Evolutionary conservation across 345 rosid species (phyloP), one percentile per base, ranked within the genome.

Genomic region (Theobroma cacao): DNA sequence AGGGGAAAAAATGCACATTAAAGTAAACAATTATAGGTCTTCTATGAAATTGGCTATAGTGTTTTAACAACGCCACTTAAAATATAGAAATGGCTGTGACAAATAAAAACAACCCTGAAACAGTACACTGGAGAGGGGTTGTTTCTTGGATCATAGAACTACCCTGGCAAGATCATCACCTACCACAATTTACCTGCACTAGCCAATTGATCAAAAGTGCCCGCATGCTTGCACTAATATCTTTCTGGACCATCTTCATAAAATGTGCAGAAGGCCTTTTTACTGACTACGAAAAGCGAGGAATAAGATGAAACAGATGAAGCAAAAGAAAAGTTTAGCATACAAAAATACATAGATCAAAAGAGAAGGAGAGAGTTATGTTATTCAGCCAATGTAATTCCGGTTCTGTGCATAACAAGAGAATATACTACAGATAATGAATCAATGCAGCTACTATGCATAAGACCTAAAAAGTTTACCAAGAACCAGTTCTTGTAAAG

Each of bases 121-220:
- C n/a, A n/a, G n/a, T n/a, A n/a, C n/a, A n/a, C n/a, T n/a, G n/a
- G n/a, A n/a, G n/a, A n/a, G n/a, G n/a, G n/a, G n/a, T 14, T 50
- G 52, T 63, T 47, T 48, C 61, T 64, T 48, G 78, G 40, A 56
- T 40, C 53, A 77, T 24, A 67, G 15, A 67, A 67, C 41, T 40
- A 9, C 62, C 56, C 55, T 38, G 55, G 36, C 66, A 77, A n/a
- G n/a, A 38, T 56, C 75, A 78, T 59, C 76, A 30, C 48, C 47
- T 69, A 59, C 30, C 17, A 75, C 34, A 78, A 48, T 68, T 58
- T 84, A 87, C 89, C 84, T 87, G 86, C 43, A 87, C 89, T 1
- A 87, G 89, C 87, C 87, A 84, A 77, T 87, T 86, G 55, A 87
- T 79, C 38, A 87, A 74, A 59, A 87, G 65, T 24, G 86, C 77